These are phyloP conservation scores for Penicillium sclerotigenum DNA, from an alignment of 2,329 filamentous ascomycete species.

Conservation along the genomic window DNA sequence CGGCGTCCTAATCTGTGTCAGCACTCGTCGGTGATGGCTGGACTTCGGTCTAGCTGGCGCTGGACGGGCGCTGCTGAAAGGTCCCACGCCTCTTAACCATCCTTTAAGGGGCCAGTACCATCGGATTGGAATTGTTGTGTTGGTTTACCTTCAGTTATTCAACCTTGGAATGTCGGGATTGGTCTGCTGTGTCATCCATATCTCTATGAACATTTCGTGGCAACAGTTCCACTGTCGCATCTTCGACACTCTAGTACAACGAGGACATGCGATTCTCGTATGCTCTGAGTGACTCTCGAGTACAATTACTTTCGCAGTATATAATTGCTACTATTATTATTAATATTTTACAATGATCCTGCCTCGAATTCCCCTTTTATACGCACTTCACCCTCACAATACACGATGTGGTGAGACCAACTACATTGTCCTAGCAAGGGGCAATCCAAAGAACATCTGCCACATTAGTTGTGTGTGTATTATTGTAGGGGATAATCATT, in stretches of 20 bases:
- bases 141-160: conserved; percentile 1
- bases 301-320: background rate
- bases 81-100: conserved; percentile 37
- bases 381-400: background rate
- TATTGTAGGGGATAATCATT: background rate
- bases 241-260: background rate
- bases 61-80: conserved; percentile 41
- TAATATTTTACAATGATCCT: background rate
- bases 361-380: background rate
- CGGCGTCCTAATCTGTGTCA: conserved; percentile 33
- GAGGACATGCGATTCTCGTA: background rate
- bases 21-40: conserved; percentile 34
- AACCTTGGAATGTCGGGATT: background rate
- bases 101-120: conserved; percentile 33
- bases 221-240: background rate
- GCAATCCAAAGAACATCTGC: background rate
- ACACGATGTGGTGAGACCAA: no score
- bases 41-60: conserved; percentile 22
- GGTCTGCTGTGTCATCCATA: background rate
- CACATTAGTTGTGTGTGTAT: background rate
- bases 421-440: background rate
- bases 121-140: conserved; percentile 38
- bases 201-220: background rate
- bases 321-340: background rate
- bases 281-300: conserved; percentile 4